These are phyloP conservation scores for Phallus indusiatus DNA, from an alignment of 768 basidiomycete genomes.

Conservation along the genomic window DNA sequence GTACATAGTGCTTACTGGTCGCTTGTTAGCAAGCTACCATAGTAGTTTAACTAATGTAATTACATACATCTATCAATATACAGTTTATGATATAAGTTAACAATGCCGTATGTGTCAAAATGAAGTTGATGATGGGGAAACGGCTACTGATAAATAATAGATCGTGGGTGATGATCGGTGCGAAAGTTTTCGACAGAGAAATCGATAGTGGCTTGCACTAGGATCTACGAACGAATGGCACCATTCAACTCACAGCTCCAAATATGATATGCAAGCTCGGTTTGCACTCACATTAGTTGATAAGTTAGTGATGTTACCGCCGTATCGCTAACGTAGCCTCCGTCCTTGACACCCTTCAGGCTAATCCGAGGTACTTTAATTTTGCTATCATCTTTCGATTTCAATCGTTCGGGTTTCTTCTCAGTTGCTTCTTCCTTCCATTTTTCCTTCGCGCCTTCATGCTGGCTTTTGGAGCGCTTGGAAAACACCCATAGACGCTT, in stretches of 20 bases:
- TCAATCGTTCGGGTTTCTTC: neutral
- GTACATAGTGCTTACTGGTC: too few relatives aligned
- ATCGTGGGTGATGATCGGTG: too few relatives aligned
- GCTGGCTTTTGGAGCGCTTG: neutral
- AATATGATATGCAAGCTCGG: neutral
- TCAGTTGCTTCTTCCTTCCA: neutral
- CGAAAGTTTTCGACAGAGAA: too few relatives aligned
- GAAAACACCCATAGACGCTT: conserved; percentile 1
- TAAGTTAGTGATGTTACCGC: conserved; percentile 5
- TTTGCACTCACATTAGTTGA: conserved; percentile 1
- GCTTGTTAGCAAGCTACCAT: too few relatives aligned
- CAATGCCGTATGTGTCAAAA: too few relatives aligned
- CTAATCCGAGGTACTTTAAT: neutral
- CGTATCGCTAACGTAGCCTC: conserved; percentile 8
- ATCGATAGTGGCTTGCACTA: neutral
- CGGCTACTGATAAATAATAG: too few relatives aligned
- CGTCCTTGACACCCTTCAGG: neutral
- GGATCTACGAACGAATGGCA: neutral
- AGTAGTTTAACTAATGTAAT: too few relatives aligned
- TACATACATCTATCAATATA: too few relatives aligned
- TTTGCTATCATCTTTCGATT: neutral
- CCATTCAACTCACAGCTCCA: neutral
- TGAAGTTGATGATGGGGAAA: too few relatives aligned
- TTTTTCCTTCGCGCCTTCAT: neutral
- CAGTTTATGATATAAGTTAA: too few relatives aligned